Base-by-base conservation (phyloP, 257 asterid species). In the Catharanthus roseus region DNA sequence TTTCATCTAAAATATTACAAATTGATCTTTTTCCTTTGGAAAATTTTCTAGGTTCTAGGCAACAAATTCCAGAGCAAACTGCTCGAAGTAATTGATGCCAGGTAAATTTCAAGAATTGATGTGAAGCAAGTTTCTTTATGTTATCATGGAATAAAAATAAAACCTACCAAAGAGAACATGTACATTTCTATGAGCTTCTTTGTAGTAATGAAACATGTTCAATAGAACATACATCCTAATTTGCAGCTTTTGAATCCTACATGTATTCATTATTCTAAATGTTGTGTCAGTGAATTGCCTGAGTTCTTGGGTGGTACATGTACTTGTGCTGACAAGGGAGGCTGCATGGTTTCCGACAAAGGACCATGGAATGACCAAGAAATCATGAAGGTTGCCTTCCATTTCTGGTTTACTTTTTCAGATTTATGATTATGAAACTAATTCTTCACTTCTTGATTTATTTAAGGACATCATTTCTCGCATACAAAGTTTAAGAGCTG, bases 311-410 rank as follows among this genome's bases (percentile, higher is more conserved):
- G 99, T 1, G 99, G 98, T 10, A 87, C 91, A 31, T 95, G 99
- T 86, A 86, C 93, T 54, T 95, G 99, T 49, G 89, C 81, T 65
- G 97, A 89, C 23, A 86, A 79, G 73, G 99, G 97, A 2, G 96
- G 97, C 16, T 95, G 99, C 68, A 86, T 91, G 97, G 72, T 78
- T 65, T 88, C 97, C 0, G 99, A 95, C 77, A 95, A 80, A 84
- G 99, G 97, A 13, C 97, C 99, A 38, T 95, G 99, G 99, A 91
- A 95, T 68, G 96, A 95, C 72, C 75, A 85, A 16, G 99, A 91
- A 4, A 86, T 88, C 73, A 87, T 95, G 93, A 95, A 87, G 98
- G 98, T 90, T 67, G 38, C 19, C 49, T 28, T 24, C 62, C 31
- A 28, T 28, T 54, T 41, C 60, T 61, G 61, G 71, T 65, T 64